Percentiles rank a stretch among this genome's conserved stretches.
Conservation (phyloP, 345 rosid genomes). For the Populus deltoides region DNA sequence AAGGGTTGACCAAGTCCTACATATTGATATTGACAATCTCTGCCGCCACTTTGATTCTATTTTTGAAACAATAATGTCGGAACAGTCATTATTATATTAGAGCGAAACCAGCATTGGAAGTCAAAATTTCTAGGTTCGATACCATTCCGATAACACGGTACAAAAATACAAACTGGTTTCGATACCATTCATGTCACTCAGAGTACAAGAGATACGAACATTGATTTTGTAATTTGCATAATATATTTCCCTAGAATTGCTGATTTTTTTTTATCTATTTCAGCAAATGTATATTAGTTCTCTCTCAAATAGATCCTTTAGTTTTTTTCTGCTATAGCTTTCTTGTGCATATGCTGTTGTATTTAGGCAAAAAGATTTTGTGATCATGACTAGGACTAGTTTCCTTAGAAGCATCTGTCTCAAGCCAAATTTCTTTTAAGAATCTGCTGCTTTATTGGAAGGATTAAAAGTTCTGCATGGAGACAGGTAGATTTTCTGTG, state of each 20-base stretch:
- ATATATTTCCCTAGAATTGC: conserved; percentile 21
- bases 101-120: conserved; percentile 8
- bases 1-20: conserved; percentile 18
- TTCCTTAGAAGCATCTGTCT: not conserved
- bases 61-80: conserved; percentile 32
- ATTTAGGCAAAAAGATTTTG: not conserved
- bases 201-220: not conserved
- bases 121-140: conserved; percentile 6
- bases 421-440: not conserved
- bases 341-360: not conserved
- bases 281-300: conserved; percentile 20
- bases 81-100: conserved; percentile 3
- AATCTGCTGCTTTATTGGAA: not conserved
- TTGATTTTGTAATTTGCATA: conserved; percentile 10
- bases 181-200: conserved; percentile 9
- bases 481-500: not conserved
- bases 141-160: conserved; percentile 8
- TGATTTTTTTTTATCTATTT: conserved; percentile 25
- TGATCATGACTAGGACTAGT: not conserved
- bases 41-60: conserved; percentile 31
- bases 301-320: not conserved
- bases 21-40: conserved; percentile 28
- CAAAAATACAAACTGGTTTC: conserved; percentile 7
- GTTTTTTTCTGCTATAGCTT: not conserved
- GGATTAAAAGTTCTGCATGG: not conserved